These are phyloP conservation scores for Asparagopsis taxiformis DNA, from an alignment of 31 red algal genomes.

Conservation along the genomic window DNA sequence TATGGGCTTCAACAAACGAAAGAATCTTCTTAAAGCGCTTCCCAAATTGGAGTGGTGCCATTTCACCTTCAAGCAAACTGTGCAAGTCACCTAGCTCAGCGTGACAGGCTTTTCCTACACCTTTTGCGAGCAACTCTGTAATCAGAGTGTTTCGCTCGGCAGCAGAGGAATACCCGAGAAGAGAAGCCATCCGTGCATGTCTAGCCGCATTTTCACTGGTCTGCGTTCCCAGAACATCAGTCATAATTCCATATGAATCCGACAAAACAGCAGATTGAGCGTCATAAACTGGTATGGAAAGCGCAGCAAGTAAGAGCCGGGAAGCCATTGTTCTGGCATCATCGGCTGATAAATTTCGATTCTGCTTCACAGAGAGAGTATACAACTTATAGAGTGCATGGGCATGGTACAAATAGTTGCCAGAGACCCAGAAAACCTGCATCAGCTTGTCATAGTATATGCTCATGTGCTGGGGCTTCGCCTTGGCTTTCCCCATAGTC, in stretches of 20 bases:
- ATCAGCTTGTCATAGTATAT: conserved; percentile 95
- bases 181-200: conserved; percentile 77
- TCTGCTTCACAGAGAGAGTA: conserved; percentile 76
- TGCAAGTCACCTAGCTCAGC: conserved; percentile 70
- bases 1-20: conserved; percentile 78
- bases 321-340: conserved; percentile 79
- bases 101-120: conserved; percentile 57
- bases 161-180: conserved; percentile 77
- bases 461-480: conserved; percentile 79
- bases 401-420: conserved; percentile 96
- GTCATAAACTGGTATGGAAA: conserved; percentile 82
- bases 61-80: conserved; percentile 77
- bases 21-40: conserved; percentile 75
- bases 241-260: conserved; percentile 67
- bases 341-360: conserved; percentile 70
- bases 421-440: conserved; percentile 93
- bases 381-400: conserved; percentile 89
- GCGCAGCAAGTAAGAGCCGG: conserved; percentile 66
- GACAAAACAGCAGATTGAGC: conserved; percentile 71
- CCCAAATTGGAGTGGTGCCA: conserved; percentile 66
- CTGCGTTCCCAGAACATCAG: conserved; percentile 64
- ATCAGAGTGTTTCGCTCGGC: conserved; percentile 63
- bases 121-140: conserved; percentile 68
- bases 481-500: conserved; percentile 61
- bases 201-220: conserved; percentile 76